Percentiles rank a stretch among this genome's conserved stretches.
phyloP scores from a whole-genome alignment of 169 alveolate species.

The Ichthyophthirius multifiliis region DNA sequence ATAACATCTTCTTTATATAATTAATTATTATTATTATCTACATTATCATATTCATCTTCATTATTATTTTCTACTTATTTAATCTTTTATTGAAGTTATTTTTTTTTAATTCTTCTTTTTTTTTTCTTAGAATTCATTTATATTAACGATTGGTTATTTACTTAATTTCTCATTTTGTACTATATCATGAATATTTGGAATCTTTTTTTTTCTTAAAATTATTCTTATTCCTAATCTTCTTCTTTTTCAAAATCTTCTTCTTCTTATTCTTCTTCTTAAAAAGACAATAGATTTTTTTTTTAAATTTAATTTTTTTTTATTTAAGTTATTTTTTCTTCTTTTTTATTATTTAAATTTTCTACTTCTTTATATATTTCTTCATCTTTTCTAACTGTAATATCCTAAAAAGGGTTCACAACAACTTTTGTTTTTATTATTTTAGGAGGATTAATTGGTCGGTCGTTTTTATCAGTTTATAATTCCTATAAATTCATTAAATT shows the following conservation, averaged over 20 bases:
- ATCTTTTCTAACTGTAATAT: constrained; percentile 50
- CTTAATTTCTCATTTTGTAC: constrained; percentile 40
- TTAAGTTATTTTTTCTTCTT: constrained; percentile 14
- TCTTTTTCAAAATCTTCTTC: constrained; percentile 52
- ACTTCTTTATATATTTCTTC: constrained; percentile 35
- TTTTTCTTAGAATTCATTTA: background rate
- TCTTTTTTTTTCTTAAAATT: constrained; percentile 28
- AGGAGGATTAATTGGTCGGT: constrained; percentile 77
- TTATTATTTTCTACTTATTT: constrained; percentile 16
- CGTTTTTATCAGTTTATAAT: constrained; percentile 72
- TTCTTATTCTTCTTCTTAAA: constrained; percentile 55
- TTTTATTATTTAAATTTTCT: constrained; percentile 13
- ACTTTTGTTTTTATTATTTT: constrained; percentile 63
- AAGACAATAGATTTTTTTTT: constrained; percentile 59
- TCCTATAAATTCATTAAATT: constrained; percentile 69
- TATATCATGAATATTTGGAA: constrained; percentile 44
- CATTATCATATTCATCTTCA: constrained; percentile 12
- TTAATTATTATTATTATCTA: constrained; percentile 39
- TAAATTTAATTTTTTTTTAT: constrained; percentile 26
- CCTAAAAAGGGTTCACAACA: constrained; percentile 69
- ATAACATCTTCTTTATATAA: constrained; percentile 34
- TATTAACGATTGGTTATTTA: constrained; percentile 39
- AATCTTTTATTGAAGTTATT: constrained; percentile 22
- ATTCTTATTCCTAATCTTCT: constrained; percentile 35
- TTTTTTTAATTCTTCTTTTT: constrained; percentile 36